phyloP scores from a whole-genome alignment of 2,329 filamentous ascomycete genomes.

The Botrytis aclada region DNA sequence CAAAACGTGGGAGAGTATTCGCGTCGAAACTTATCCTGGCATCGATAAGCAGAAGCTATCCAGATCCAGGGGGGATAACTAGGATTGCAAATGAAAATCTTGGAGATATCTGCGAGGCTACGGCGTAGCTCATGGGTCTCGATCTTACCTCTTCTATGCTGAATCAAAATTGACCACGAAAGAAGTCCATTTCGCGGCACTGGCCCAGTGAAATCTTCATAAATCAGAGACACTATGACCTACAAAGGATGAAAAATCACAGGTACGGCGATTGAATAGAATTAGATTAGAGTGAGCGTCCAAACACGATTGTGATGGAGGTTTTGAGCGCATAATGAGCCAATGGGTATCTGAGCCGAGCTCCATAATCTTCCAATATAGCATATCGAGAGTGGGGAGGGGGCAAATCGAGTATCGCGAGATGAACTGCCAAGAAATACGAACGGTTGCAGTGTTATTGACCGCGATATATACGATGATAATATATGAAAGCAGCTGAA shows the following conservation, averaged over 20 bases:
- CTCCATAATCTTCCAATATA: neutral
- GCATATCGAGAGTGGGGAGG: neutral
- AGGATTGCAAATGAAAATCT: slow-evolving; percentile 14
- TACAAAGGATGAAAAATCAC: neutral
- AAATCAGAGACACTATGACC: neutral
- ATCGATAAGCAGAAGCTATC: neutral
- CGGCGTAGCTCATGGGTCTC: neutral
- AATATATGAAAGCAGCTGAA: neutral
- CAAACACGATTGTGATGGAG: neutral
- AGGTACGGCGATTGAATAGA: neutral
- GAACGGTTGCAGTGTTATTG: neutral
- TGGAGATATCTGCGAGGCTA: neutral
- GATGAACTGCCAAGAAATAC: neutral
- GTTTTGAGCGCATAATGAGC: neutral
- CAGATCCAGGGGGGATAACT: neutral
- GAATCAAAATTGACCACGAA: neutral
- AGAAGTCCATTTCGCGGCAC: neutral
- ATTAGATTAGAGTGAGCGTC: neutral
- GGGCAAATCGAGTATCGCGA: neutral
- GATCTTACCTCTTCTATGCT: neutral
- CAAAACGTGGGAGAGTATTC: neutral
- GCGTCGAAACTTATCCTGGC: neutral
- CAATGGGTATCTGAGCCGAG: neutral
- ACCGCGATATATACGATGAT: neutral
- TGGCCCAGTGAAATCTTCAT: neutral